Evolutionary conservation across 352 stramenopile genomes (phyloP).

Genomic region (Phytophthora nicotianae): DNA sequence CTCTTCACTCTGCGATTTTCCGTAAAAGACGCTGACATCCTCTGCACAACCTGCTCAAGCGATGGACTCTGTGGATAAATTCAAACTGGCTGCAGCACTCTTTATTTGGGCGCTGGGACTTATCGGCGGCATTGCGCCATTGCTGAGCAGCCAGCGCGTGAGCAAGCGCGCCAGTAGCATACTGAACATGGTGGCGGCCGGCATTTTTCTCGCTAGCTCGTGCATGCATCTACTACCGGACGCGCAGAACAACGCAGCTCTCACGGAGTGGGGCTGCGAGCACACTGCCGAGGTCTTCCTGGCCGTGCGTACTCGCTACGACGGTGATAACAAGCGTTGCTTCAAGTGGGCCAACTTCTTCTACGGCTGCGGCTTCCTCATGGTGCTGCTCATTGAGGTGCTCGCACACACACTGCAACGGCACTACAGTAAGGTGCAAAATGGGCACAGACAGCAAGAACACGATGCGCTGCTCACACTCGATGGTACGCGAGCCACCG

Average conservation of each 20-base stretch:
- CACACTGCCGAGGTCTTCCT: conserved; percentile 40
- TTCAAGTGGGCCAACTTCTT: conserved; percentile 86
- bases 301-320: conserved; percentile 33
- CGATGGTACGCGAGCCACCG: conserved; percentile 19
- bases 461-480: conserved; percentile 31
- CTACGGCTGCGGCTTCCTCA: conserved; percentile 74
- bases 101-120: conserved; percentile 69
- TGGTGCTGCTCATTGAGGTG: conserved; percentile 79
- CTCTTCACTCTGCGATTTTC: conserved; percentile 29
- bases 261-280: conserved; percentile 53
- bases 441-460: conserved; percentile 27
- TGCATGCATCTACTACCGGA: conserved; percentile 84
- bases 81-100: conserved; percentile 67
- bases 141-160: conserved; percentile 47
- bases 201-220: conserved; percentile 81
- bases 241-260: conserved; percentile 66
- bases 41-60: conserved; percentile 8
- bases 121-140: conserved; percentile 53
- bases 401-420: conserved; percentile 67
- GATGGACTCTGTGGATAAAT: conserved; percentile 56
- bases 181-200: conserved; percentile 83
- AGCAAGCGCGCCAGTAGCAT: conserved; percentile 53
- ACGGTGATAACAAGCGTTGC: conserved; percentile 47
- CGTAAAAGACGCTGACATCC: conserved; percentile 11
- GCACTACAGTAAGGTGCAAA: conserved; percentile 34